Percentiles rank a stretch among this genome's conserved stretches.
These are phyloP conservation scores for Lepiota brunneoincarnata DNA, from an alignment of 768 basidiomycete genomes.

Conservation along the genomic window DNA sequence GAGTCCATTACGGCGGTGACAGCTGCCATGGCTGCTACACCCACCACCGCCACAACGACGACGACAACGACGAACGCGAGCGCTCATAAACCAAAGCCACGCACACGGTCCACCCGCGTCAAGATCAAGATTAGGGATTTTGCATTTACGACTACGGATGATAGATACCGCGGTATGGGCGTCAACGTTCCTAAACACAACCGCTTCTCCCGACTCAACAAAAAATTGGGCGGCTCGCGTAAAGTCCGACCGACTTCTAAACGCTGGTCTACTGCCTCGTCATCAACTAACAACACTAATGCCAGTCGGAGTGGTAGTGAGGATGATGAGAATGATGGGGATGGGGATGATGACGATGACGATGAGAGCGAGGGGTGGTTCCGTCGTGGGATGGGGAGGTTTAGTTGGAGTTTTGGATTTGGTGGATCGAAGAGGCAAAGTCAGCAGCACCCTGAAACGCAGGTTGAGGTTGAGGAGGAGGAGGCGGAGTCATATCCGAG, in stretches of 20 bases:
- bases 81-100: neutral
- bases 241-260: conserved; percentile 8
- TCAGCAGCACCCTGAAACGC: conserved; percentile 10
- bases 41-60: neutral
- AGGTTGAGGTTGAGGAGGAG: conserved; percentile 14
- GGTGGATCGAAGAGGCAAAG: conserved; percentile 6
- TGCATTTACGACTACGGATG: conserved; percentile 31
- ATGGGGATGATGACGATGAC: conserved; percentile 20
- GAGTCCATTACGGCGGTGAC: neutral
- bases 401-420: conserved; percentile 21
- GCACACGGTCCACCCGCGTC: neutral
- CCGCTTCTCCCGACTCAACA: conserved; percentile 30
- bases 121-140: conserved; percentile 44
- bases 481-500: conserved; percentile 37
- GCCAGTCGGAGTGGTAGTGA: conserved; percentile 16
- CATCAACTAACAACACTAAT: neutral
- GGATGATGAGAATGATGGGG: conserved; percentile 21
- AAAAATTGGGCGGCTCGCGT: conserved; percentile 12
- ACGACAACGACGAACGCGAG: neutral
- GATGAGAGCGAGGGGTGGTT: conserved; percentile 30
- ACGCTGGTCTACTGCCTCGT: conserved; percentile 6
- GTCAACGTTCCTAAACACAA: conserved; percentile 38
- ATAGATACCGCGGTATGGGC: conserved; percentile 38
- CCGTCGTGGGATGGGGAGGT: conserved; percentile 24
- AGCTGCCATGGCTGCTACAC: neutral